These are phyloP conservation scores for Fusarium coffeatum DNA, from an alignment of 2,329 filamentous ascomycete genomes.

Conservation along the genomic window DNA sequence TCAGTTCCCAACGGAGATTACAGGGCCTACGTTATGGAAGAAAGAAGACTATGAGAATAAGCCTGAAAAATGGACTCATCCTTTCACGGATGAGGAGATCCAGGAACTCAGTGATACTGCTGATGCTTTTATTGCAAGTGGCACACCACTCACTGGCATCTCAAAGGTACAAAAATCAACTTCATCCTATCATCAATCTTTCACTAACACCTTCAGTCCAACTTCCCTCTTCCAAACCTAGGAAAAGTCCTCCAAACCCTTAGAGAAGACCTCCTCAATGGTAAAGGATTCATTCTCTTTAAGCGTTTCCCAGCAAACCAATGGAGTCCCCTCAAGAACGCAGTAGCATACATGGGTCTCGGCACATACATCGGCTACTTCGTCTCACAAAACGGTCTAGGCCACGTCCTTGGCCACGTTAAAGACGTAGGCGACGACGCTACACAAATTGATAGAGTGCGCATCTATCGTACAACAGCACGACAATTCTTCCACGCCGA, in stretches of 20 bases:
- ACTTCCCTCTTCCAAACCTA: slow-evolving; percentile 59
- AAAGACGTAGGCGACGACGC: slow-evolving; percentile 88
- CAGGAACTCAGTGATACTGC: slow-evolving; percentile 73
- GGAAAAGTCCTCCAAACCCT: slow-evolving; percentile 51
- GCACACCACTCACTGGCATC: slow-evolving; percentile 78
- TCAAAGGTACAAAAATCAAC: slow-evolving; percentile 40
- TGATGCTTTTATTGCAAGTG: slow-evolving; percentile 74
- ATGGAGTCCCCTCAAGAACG: slow-evolving; percentile 84
- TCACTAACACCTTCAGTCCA: slow-evolving; percentile 46
- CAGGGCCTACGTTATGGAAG: slow-evolving; percentile 79
- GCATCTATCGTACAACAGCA: slow-evolving; percentile 90
- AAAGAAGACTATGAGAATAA: slow-evolving; percentile 71
- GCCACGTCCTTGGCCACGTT: slow-evolving; percentile 89
- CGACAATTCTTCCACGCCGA: slow-evolving; percentile 71
- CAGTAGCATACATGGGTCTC: slow-evolving; percentile 90
- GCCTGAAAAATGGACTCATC: slow-evolving; percentile 79
- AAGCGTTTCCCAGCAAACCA: slow-evolving; percentile 81
- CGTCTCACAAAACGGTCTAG: slow-evolving; percentile 84
- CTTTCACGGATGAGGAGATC: slow-evolving; percentile 74
- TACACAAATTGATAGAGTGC: slow-evolving; percentile 83
- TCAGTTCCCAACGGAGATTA: slow-evolving; percentile 77
- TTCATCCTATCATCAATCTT: rapidly evolving
- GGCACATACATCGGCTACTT: slow-evolving; percentile 89
- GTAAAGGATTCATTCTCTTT: slow-evolving; percentile 91
- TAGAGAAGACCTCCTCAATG: slow-evolving; percentile 69